Conservation (phyloP, 2,329 filamentous ascomycete species). For the Emericellopsis cladophorae region DNA sequence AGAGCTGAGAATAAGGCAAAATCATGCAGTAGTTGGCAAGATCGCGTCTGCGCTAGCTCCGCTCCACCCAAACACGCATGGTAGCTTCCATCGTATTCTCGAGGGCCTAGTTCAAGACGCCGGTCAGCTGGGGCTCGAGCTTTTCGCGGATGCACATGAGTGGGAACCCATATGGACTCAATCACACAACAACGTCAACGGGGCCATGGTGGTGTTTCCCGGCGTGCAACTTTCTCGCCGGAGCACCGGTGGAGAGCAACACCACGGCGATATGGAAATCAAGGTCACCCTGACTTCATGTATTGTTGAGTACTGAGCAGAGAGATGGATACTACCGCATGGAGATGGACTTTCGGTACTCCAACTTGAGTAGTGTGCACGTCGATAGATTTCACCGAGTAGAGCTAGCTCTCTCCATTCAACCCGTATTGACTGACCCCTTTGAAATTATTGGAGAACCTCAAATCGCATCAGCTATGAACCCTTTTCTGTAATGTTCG, state of each 20-base stretch:
- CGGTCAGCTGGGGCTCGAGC: neutral
- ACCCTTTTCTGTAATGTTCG: neutral
- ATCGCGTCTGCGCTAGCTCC: neutral
- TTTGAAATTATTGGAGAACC: neutral
- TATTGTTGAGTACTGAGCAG: neutral
- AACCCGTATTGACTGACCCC: neutral
- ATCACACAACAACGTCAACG: neutral
- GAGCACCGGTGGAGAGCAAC: neutral
- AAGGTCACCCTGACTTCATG: neutral
- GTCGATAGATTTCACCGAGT: neutral
- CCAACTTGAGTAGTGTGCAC: neutral
- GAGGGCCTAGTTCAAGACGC: neutral
- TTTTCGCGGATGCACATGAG: neutral
- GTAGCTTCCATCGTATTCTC: neutral
- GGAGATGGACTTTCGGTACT: neutral
- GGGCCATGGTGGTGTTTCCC: neutral
- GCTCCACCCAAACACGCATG: neutral
- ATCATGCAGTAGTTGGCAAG: neutral
- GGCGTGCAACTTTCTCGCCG: neutral
- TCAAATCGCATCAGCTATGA: neutral
- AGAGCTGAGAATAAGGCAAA: neutral
- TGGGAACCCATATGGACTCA: neutral
- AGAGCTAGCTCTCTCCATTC: neutral
- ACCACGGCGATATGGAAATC: neutral
- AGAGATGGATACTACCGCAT: neutral